Base-by-base conservation (phyloP, 78 protist species). In the Paulinella micropora region DNA sequence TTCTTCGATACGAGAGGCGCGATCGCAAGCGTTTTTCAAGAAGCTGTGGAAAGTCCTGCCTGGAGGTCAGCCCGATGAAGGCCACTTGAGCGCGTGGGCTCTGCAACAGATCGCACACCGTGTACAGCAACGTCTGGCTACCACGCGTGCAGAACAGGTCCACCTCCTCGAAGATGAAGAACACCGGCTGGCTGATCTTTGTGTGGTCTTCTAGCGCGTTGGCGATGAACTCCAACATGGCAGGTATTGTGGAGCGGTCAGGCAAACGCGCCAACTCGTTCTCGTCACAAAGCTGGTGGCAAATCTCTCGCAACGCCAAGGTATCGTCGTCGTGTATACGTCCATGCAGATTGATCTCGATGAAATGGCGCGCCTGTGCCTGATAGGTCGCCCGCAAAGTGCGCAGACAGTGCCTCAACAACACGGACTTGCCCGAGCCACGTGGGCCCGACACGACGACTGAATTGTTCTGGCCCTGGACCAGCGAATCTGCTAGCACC, bases 1-100 rank as follows among this genome's bases (percentile, higher is more conserved):
- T 86, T 4, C 4, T 34, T 38, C 69, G 4, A 15, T 86, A 40
- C 34, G 69, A 34, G 15, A 86, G 9, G 39, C 88, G 88, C 29
- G 88, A 86, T 9, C 88, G 88, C 41, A 86, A 34, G 15, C 88
- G 88, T n/a, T 86, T 86, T 35, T 86, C 88, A 4, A 86, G 88
- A 15, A 86, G 69, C 69, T 86, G 41, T 15, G 9, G 29, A 23
- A 35, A 9, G 88, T 39, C 88, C 9, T 34, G 23, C 6, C 69
- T 15, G 40, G 88, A 28, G 41, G 88, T 86, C 51, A 86, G 69
- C 34, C 88, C 88, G 26, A 86, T 35, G 88, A 86, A 26, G 35
- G 41, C 69, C 6, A 86, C 35, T 26, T 39, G 69, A 26, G 41
- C 88, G 37, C 41, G 3, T 15, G 9, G 23, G 41, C 23, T 23